Conservation (phyloP, 495 filamentous ascomycete genomes). For the Copromyces sp. region DNA sequence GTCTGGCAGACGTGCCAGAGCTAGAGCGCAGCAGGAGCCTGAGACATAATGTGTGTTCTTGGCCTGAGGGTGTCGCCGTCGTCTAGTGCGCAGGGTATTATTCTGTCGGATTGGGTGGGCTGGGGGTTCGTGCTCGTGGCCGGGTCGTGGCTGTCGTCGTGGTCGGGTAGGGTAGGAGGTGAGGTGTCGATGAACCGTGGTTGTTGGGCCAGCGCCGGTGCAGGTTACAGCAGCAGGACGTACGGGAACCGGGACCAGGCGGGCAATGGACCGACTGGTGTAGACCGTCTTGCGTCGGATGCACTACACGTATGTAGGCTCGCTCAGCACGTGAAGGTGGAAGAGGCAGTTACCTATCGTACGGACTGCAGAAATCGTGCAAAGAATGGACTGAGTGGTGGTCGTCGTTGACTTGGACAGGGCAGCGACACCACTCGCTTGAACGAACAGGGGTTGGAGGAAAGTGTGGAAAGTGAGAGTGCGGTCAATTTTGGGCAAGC, state of each 20-base stretch:
- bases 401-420: not conserved
- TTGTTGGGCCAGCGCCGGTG: not conserved
- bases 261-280: not conserved
- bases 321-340: not conserved
- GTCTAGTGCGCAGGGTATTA: not conserved
- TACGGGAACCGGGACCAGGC: not conserved
- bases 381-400: not conserved
- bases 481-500: not conserved
- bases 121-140: not conserved
- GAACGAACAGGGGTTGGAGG: not conserved
- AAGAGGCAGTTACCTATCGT: not conserved
- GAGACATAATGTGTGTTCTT: constrained; percentile 36
- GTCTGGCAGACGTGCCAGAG: constrained; percentile 40
- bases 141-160: not conserved
- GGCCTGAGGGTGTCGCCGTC: not conserved
- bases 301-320: not conserved
- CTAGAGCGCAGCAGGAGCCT: constrained; percentile 35
- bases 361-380: not conserved
- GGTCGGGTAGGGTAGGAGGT: not conserved
- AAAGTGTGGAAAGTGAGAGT: not conserved
- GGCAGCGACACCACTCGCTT: not conserved
- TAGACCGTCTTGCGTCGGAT: not conserved
- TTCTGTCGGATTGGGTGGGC: not conserved
- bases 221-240: not conserved
- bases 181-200: not conserved